Base-by-base conservation (phyloP, 441 rosid species). In the Gossypium aridum region DNA sequence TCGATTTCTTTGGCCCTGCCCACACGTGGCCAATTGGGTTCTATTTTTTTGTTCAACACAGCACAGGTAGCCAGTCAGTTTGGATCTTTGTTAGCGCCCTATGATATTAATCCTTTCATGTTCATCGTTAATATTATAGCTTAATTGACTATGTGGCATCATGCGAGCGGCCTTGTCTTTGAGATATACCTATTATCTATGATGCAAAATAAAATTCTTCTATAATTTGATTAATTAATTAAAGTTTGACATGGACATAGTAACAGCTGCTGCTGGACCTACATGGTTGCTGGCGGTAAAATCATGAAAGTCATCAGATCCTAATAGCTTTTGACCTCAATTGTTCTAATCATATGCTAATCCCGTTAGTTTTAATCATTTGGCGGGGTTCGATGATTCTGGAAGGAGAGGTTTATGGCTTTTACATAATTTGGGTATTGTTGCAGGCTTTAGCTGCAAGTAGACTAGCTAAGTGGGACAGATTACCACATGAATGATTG, bases 1-100 rank as follows among this genome's bases (percentile, higher is more conserved):
- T 76, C 78, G 77, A 76, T 79, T 53, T 79, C 77, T 61, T 78
- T 61, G 31, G 80, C 83, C 78, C 78, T 77, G 75, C 66, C 78
- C 86, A 74, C 92, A 85, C 87, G 87, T 88, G 85, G 86, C 72
- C 76, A 57, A 75, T 67, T 76, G 78, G 45, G 12, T 39, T 39
- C 45, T 39, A 8, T 39, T 39, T 39, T 39, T 2, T 39, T n/a
- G 45, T 39, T 8, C 12, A 39, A 39, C 12, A 39, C 45, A 8
- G 45, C 12, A 39, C 12, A 8, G 45, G 45, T 8, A 39, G 45
- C 45, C 12, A 39, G 45, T 39, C 2, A 8, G 45, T 39, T 39
- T 39, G 45, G 45, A 39, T 39, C 45, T 70, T 28, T 8, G 16
- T 25, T 23, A 31, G 25, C 62, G 12, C 45, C 51, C 0, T 64